A percentile compares a stretch with the other conserved stretches of the same genome.
Evolutionary conservation across 176 grass and related monocot genomes (phyloP).

Genomic region (Triticum turgidum): DNA sequence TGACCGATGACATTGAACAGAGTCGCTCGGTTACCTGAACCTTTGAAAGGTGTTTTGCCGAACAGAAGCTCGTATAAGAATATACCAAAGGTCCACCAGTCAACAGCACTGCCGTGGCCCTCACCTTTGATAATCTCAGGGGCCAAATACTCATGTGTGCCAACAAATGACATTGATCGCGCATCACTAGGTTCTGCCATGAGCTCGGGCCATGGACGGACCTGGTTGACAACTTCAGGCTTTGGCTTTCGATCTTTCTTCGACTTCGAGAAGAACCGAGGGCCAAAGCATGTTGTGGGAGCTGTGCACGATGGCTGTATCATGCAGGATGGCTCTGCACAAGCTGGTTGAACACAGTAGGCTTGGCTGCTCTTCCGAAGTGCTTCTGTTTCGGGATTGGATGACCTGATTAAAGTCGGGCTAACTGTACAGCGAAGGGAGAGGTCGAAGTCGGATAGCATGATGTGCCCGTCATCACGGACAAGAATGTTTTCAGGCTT

Average conservation of each 20-base stretch:
- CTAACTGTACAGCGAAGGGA: conserved; percentile 72
- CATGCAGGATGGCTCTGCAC: conserved; percentile 65
- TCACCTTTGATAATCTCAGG: conserved; percentile 96
- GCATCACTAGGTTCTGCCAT: conserved; percentile 90
- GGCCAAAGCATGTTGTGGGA: conserved; percentile 79
- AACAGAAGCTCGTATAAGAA: conserved; percentile 92
- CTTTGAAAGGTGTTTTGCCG: conserved; percentile 94
- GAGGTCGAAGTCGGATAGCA: conserved; percentile 84
- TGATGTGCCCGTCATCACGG: conserved; percentile 91
- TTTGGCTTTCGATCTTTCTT: conserved; percentile 79
- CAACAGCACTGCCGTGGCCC: conserved; percentile 89
- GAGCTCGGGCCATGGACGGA: conserved; percentile 76
- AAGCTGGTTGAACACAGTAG: conserved; percentile 56
- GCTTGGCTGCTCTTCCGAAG: conserved; percentile 45
- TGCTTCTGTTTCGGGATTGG: conserved; percentile 54
- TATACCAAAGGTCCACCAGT: conserved; percentile 96
- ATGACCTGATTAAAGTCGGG: conserved; percentile 61
- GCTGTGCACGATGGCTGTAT: conserved; percentile 63
- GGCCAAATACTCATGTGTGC: conserved; percentile 91
- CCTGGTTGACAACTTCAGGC: conserved; percentile 79
- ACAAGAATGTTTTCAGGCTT: conserved; percentile 94
- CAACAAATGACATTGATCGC: conserved; percentile 84
- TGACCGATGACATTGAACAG: conserved; percentile 91
- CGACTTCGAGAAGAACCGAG: conserved; percentile 70
- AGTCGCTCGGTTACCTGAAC: conserved; percentile 70